Conservation (phyloP, 2,329 filamentous ascomycete species). For the Ramularia endophylla region DNA sequence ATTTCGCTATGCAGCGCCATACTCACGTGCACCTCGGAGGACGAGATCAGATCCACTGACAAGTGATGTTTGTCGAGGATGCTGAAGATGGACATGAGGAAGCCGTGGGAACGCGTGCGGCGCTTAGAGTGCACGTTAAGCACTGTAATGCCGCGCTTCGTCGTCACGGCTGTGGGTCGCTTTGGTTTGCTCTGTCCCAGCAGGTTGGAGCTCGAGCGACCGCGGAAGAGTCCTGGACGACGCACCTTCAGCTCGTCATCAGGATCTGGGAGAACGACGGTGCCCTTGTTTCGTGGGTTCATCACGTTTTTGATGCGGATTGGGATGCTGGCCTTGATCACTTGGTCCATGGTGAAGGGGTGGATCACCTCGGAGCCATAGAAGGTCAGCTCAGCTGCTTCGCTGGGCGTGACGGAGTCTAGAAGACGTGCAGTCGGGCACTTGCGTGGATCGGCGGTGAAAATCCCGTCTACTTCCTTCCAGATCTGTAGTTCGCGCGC, state of each 20-base stretch:
- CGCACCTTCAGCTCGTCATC: slow-evolving; percentile 49
- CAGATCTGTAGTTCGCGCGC: slow-evolving; percentile 92
- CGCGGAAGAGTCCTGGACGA: slow-evolving; percentile 46
- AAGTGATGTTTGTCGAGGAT: slow-evolving; percentile 82
- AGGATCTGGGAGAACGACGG: slow-evolving; percentile 74
- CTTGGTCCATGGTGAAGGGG: slow-evolving; percentile 97
- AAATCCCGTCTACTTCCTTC: slow-evolving; percentile 98
- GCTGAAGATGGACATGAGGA: slow-evolving; percentile 88
- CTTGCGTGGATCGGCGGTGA: slow-evolving; percentile 78
- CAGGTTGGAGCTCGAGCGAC: slow-evolving; percentile 39
- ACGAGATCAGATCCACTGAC: slow-evolving; percentile 94
- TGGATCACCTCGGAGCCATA: slow-evolving; percentile 85
- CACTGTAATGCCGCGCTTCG: slow-evolving; percentile 94
- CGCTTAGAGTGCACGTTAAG: slow-evolving; percentile 99
- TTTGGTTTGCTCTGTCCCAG: slow-evolving; percentile 40
- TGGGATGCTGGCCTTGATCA: slow-evolving; percentile 68
- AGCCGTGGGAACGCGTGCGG: slow-evolving; percentile 90
- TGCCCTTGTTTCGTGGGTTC: slow-evolving; percentile 72
- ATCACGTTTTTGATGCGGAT: slow-evolving; percentile 92
- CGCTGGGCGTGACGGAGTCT: slow-evolving; percentile 80
- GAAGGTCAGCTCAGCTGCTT: slow-evolving; percentile 86
- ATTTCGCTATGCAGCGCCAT: slow-evolving; percentile 86
- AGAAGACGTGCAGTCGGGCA: slow-evolving; percentile 91
- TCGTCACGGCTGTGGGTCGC: slow-evolving; percentile 67
- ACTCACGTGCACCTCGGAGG: slow-evolving; percentile 92